Conservation (phyloP, 169 alveolate species). For the Pseudocohnilembus persalinus region DNA sequence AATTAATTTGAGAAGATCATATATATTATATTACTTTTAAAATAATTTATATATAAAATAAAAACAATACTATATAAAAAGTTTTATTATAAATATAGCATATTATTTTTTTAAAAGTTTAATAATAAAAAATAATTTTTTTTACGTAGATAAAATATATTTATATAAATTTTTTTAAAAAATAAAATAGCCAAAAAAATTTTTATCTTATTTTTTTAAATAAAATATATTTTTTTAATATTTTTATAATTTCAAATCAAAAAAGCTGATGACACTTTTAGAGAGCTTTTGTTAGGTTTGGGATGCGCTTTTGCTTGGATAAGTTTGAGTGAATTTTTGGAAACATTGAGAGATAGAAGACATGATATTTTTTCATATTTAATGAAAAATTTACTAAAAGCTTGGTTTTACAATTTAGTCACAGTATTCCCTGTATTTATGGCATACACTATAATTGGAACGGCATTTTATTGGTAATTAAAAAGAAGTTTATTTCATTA, state of each 20-base stretch:
- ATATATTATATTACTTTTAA: too few relatives aligned
- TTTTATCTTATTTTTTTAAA: too few relatives aligned
- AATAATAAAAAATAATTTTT: too few relatives aligned
- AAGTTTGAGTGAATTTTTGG: not conserved
- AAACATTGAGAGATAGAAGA: not conserved
- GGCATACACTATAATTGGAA: not conserved
- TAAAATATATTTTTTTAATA: too few relatives aligned
- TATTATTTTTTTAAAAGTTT: too few relatives aligned
- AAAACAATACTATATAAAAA: too few relatives aligned
- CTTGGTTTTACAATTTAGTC: not conserved
- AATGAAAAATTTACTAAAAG: not conserved
- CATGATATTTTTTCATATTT: not conserved
- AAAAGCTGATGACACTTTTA: not conserved
- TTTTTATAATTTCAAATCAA: not conserved
- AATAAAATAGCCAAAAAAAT: not conserved
- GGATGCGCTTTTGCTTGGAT: not conserved
- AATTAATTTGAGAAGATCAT: too few relatives aligned
- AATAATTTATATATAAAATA: too few relatives aligned
- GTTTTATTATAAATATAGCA: too few relatives aligned
- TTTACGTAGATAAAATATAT: too few relatives aligned
- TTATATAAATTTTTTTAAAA: too few relatives aligned
- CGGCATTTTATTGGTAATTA: not conserved
- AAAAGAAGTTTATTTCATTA: too few relatives aligned
- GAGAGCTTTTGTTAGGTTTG: not conserved
- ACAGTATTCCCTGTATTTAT: not conserved